A percentile compares a stretch with the other conserved stretches of the same genome.
phyloP scores from a whole-genome alignment of 306 rosid genomes.

The Cucurbita maxima region DNA sequence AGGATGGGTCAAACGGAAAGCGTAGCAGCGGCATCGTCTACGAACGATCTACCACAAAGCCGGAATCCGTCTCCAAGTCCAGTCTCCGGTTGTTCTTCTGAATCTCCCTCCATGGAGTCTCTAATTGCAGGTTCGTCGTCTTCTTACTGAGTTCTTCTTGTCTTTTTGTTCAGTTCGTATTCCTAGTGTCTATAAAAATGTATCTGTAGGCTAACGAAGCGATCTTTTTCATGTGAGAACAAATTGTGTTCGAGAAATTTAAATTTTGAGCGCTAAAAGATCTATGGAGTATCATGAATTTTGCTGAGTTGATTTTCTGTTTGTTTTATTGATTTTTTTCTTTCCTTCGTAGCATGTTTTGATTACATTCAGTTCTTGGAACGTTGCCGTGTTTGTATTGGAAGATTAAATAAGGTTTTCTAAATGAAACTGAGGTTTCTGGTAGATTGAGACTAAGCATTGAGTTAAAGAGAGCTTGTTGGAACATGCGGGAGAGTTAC shows the following conservation, averaged over 20 bases:
- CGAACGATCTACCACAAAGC: not conserved
- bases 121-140: constrained; percentile 7
- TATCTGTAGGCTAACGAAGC: not conserved
- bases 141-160: not conserved
- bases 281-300: not conserved
- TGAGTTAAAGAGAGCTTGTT: not conserved
- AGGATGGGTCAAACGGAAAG: constrained; percentile 11
- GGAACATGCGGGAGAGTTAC: not conserved
- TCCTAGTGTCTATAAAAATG: not conserved
- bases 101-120: constrained; percentile 8
- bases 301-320: not conserved
- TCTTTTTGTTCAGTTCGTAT: not conserved
- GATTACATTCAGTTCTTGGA: not conserved
- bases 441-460: not conserved
- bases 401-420: not conserved
- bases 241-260: not conserved
- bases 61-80: not conserved
- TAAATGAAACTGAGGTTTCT: not conserved
- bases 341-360: not conserved
- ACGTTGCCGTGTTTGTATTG: not conserved
- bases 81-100: constrained; percentile 1
- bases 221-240: not conserved
- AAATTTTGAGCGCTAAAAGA: not conserved
- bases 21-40: not conserved
- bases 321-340: not conserved